phyloP scores from a whole-genome alignment of 495 filamentous ascomycete genomes.

The Podospora sp. region DNA sequence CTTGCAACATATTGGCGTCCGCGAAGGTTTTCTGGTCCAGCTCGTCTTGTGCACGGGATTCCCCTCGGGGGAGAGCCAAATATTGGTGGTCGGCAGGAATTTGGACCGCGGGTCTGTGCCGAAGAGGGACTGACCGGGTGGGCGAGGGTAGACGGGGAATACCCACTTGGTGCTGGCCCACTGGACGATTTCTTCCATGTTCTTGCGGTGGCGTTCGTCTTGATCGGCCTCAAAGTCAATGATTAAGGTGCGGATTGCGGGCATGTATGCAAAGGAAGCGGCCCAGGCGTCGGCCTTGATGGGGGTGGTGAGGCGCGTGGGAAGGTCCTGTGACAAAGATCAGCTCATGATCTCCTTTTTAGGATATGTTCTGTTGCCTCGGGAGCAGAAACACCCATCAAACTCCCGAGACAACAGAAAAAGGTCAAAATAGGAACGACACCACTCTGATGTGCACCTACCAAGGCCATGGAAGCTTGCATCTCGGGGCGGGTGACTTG shows the following conservation, averaged over 20 bases:
- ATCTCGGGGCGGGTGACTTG: too few species aligned
- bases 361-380: too few species aligned
- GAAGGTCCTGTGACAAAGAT: too few species aligned
- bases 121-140: neutral
- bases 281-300: neutral
- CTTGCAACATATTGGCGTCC: too few species aligned
- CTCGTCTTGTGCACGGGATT: neutral
- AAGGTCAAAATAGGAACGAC: too few species aligned
- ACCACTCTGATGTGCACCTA: too few species aligned
- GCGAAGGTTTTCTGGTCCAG: too few species aligned
- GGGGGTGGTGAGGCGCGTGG: neutral
- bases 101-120: neutral
- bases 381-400: too few species aligned
- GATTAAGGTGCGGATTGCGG: neutral
- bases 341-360: too few species aligned
- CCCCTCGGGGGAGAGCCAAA: neutral
- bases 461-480: neutral
- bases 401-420: too few species aligned
- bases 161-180: conserved; percentile 6
- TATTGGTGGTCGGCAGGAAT: neutral
- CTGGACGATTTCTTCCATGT: neutral
- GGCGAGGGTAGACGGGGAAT: neutral
- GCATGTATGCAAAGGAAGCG: neutral
- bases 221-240: conserved; percentile 10
- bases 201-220: neutral